A percentile compares a stretch with the other conserved stretches of the same genome.
Evolutionary conservation across 2,329 filamentous ascomycete species (phyloP).

Genomic region (Ambrosiella xylebori): DNA sequence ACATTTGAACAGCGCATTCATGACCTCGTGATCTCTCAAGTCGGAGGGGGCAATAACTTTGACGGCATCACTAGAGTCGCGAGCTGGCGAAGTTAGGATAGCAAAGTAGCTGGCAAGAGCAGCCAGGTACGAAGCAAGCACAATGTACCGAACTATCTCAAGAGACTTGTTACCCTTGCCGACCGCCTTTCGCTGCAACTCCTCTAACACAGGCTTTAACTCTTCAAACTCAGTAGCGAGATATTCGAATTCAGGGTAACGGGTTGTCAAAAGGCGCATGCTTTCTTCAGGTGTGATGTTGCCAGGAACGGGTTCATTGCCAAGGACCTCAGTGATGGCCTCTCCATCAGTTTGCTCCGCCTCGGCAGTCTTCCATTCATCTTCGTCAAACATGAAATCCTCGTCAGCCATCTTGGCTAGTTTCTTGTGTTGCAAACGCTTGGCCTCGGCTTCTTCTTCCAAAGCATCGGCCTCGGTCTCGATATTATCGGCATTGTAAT

Average conservation of each 20-base stretch:
- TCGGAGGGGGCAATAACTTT: slow-evolving; percentile 58
- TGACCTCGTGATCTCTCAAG: slow-evolving; percentile 76
- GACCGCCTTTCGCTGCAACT: slow-evolving; percentile 40
- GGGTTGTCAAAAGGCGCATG: slow-evolving; percentile 53
- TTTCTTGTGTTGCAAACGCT: slow-evolving; percentile 78
- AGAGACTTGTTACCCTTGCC: slow-evolving; percentile 34
- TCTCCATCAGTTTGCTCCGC: slow-evolving; percentile 32
- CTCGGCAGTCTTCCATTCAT: slow-evolving; percentile 56
- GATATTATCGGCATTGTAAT: slow-evolving; percentile 72
- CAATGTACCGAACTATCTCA: slow-evolving; percentile 57
- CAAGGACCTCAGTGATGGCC: slow-evolving; percentile 68
- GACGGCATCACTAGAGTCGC: slow-evolving; percentile 32
- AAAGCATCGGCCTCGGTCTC: slow-evolving; percentile 53
- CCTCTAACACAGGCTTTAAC: slow-evolving; percentile 48
- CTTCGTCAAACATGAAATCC: slow-evolving; percentile 85
- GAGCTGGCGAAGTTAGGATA: slow-evolving; percentile 64
- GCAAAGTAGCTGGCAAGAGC: slow-evolving; percentile 88
- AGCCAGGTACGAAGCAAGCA: slow-evolving; percentile 72
- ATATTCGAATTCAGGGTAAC: slow-evolving; percentile 86
- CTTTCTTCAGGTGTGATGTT: slow-evolving; percentile 62
- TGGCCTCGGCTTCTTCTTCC: slow-evolving; percentile 83
- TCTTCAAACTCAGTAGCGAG: slow-evolving; percentile 62
- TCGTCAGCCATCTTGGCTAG: slow-evolving; percentile 74
- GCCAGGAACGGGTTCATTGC: slow-evolving; percentile 64
- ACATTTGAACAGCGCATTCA: slow-evolving; percentile 67